A percentile compares a stretch with the other conserved stretches of the same genome.
Conservation (phyloP, 768 basidiomycete species). For the Lactarius deliciosus region DNA sequence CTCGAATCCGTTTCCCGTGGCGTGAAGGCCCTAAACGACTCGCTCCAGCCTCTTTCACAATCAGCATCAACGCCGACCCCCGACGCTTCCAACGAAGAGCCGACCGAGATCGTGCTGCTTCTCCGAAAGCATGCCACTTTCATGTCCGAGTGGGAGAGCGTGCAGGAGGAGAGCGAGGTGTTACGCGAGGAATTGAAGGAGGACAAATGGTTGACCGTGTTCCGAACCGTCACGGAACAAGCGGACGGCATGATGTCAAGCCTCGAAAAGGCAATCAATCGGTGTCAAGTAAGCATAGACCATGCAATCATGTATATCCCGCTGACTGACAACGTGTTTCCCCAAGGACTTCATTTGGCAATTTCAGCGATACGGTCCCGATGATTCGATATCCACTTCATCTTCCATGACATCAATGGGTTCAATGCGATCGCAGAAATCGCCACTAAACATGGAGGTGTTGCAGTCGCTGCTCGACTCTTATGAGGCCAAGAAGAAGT, state of each 20-base stretch:
- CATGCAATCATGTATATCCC: conserved; percentile 7
- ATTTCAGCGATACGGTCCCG: conserved; percentile 57
- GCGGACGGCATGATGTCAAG: conserved; percentile 98
- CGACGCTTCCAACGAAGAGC: conserved; percentile 37
- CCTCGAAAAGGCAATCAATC: conserved; percentile 87
- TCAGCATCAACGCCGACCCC: conserved; percentile 49
- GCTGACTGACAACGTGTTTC: conserved; percentile 14
- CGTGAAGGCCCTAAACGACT: conserved; percentile 65
- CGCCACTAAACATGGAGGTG: conserved; percentile 55
- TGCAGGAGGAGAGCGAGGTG: conserved; percentile 76
- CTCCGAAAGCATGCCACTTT: conserved; percentile 75
- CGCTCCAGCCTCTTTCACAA: conserved; percentile 59
- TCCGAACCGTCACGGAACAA: conserved; percentile 90
- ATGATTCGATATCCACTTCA: conserved; percentile 43
- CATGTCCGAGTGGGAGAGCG: conserved; percentile 74
- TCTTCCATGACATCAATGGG: conserved; percentile 41
- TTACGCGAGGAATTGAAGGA: conserved; percentile 92
- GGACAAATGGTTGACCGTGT: conserved; percentile 95
- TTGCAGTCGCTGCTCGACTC: conserved; percentile 69
- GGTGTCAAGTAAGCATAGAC: conserved; percentile 69
- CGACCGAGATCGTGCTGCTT: conserved; percentile 49
- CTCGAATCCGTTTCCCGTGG: conserved; percentile 71
- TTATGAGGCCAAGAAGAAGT: conserved; percentile 90
- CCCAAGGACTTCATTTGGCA: conserved; percentile 82
- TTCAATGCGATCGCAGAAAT: conserved; percentile 51